Percentiles rank a stretch among this genome's conserved stretches.
phyloP scores from a whole-genome alignment of 1,284 basidiomycete genomes.

The Puccinia horiana region DNA sequence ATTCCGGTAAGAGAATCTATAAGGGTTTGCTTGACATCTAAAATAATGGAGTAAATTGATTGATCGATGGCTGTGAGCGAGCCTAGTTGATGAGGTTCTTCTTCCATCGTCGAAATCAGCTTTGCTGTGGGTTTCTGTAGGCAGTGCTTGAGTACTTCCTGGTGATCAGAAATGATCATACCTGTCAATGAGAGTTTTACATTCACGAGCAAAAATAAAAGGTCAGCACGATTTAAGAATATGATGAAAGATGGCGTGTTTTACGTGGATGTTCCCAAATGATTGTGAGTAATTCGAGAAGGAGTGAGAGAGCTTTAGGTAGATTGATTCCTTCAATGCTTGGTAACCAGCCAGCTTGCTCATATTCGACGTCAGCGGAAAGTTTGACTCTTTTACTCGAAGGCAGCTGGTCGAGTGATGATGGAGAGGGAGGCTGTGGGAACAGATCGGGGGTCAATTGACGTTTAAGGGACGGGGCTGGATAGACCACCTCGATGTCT shows the following conservation, averaged over 20 bases:
- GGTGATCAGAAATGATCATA: neutral
- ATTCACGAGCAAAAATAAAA: neutral
- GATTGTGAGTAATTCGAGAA: neutral
- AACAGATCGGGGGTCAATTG: neutral
- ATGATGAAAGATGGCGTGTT: neutral
- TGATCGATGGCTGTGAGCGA: neutral
- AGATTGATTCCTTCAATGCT: slow-evolving; percentile 1
- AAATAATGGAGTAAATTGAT: slow-evolving; percentile 1
- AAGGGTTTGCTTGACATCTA: neutral
- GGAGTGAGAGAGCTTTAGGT: neutral
- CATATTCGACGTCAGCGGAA: neutral
- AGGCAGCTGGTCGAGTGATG: neutral
- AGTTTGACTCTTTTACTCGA: neutral
- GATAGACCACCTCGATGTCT: slow-evolving; percentile 1
- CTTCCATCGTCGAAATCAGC: neutral
- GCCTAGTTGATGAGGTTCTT: neutral
- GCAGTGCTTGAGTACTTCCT: neutral
- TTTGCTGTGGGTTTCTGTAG: neutral
- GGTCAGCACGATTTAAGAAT: neutral
- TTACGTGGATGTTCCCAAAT: slow-evolving; percentile 17
- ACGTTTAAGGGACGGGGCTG: slow-evolving; percentile 47
- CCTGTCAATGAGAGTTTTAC: neutral
- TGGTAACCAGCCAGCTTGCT: neutral
- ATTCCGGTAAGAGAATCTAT: neutral
- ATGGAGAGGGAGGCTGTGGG: slow-evolving; percentile 27